A percentile compares a stretch with the other conserved stretches of the same genome.
Evolutionary conservation across 305 asterid genomes (phyloP).

Genomic region (Stenogyne calaminthoides): DNA sequence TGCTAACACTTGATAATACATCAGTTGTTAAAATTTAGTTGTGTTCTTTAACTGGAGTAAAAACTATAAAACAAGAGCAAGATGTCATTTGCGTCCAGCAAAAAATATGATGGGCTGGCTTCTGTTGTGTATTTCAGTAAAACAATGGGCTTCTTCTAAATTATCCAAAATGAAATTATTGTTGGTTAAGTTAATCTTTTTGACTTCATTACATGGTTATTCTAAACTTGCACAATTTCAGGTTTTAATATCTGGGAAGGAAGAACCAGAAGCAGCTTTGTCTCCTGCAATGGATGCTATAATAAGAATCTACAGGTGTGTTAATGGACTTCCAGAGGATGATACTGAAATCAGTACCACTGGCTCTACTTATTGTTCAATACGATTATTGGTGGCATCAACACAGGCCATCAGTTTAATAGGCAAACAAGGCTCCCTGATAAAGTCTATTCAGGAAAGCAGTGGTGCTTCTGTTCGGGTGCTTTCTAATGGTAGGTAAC

Average conservation of each 20-base stretch:
- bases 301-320: slow-evolving; percentile 67
- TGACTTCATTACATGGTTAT: slow-evolving; percentile 11
- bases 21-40: neutral
- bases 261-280: slow-evolving; percentile 72
- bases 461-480: slow-evolving; percentile 75
- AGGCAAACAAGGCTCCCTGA: slow-evolving; percentile 71
- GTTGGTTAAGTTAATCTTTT: slow-evolving; percentile 13
- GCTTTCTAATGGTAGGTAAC: slow-evolving; percentile 62
- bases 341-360: slow-evolving; percentile 44
- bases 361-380: slow-evolving; percentile 50
- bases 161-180: neutral
- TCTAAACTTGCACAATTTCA: slow-evolving; percentile 33
- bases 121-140: neutral
- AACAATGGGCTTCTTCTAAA: neutral
- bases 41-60: neutral
- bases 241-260: slow-evolving; percentile 92
- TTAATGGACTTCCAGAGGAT: slow-evolving; percentile 62
- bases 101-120: neutral
- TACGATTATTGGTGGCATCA: slow-evolving; percentile 59
- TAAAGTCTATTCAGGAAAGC: slow-evolving; percentile 74
- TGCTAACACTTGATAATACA: neutral
- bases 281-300: slow-evolving; percentile 89
- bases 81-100: neutral
- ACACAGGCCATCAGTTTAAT: slow-evolving; percentile 78
- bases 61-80: neutral